phyloP scores from a whole-genome alignment of 140 eudicot genomes.

The Senecio squalidus region DNA sequence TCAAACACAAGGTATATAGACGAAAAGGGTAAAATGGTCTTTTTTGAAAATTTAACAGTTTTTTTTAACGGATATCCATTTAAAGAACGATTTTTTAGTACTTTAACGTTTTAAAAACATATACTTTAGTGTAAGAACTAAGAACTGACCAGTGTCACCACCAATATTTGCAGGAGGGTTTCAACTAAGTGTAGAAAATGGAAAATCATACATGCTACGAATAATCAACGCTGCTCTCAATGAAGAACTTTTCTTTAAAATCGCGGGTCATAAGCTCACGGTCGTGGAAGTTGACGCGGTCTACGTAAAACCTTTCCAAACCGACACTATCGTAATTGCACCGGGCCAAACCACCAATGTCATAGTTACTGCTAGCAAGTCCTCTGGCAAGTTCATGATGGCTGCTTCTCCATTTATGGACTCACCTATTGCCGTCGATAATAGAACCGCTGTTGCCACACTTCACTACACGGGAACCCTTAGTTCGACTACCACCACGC shows the following conservation, averaged over 20 bases:
- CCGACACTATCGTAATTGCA: slow-evolving; percentile 54
- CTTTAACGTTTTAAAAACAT: too few species aligned
- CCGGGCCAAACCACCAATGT: slow-evolving; percentile 88
- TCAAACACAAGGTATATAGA: slow-evolving; percentile 45
- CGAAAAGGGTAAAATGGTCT: too few species aligned
- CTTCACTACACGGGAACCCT: slow-evolving; percentile 60
- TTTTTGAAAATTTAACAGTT: too few species aligned
- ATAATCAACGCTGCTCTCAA: slow-evolving; percentile 85
- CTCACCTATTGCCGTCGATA: slow-evolving; percentile 61
- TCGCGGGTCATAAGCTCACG: slow-evolving; percentile 69
- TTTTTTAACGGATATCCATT: too few species aligned
- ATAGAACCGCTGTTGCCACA: slow-evolving; percentile 69
- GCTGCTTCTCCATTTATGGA: slow-evolving; percentile 72
- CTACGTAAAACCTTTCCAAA: slow-evolving; percentile 72
- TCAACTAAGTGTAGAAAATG: slow-evolving; percentile 44
- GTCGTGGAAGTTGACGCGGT: slow-evolving; percentile 84
- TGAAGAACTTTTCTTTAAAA: slow-evolving; percentile 85
- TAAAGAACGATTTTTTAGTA: too few species aligned
- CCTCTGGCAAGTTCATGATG: slow-evolving; percentile 52
- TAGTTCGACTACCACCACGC: slow-evolving; percentile 30
- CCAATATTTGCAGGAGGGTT: slow-evolving; percentile 60
- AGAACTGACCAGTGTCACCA: too few species aligned
- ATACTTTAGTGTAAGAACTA: too few species aligned
- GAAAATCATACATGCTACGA: slow-evolving; percentile 71
- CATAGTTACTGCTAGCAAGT: slow-evolving; percentile 37